Base-by-base conservation (phyloP, 805 yeast species). In the Candida stauntonica region DNA sequence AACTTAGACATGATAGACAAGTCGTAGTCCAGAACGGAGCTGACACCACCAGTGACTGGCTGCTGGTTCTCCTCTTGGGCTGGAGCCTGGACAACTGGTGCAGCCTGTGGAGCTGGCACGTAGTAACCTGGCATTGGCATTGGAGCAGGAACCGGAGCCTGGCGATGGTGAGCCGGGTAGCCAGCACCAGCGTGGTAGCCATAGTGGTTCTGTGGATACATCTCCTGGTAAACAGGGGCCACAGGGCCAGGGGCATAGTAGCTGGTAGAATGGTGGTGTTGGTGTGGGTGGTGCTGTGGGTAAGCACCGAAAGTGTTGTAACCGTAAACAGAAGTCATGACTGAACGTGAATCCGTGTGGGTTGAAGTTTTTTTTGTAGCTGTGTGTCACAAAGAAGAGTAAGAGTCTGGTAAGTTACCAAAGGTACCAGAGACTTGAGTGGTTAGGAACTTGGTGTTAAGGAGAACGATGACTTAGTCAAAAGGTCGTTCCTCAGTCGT, bases 11-110 rank as follows among this genome's bases (percentile, higher is more conserved):
- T 89, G 42, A 71, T 65, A 29, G 72, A 72, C 38, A 87, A 62
- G 48, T 86, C 88, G 60, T 91, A 89, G 58, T 88, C 96, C 55
- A 86, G 68, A 24, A 77, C 81, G 13, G 81, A 71, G 27, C 81
- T 70, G 33, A 86, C 91, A 44, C 95, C 96, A 30, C 96, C 96
- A 33, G 52, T 44, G 20, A 49, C 53, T 4, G 64, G 57, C 20
- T 51, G 46, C 20, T 35, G 34, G 13, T 38, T 15, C 17, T 12
- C 48, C 31, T 45, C 48, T 24, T 35, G 46, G 11, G 11, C 24
- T 13, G 38, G 41, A n/a, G n/a, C n/a, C 7, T 20, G 42, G 26
- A 39, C 42, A 9, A 29, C 45, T 31, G 39, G 51, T 30, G 38
- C 43, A 16, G 39, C 45, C 19, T 33, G 52, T 11, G 31, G 38